Evolutionary conservation across 352 stramenopile species (phyloP).

Genomic region (Saprolegnia diclina): DNA sequence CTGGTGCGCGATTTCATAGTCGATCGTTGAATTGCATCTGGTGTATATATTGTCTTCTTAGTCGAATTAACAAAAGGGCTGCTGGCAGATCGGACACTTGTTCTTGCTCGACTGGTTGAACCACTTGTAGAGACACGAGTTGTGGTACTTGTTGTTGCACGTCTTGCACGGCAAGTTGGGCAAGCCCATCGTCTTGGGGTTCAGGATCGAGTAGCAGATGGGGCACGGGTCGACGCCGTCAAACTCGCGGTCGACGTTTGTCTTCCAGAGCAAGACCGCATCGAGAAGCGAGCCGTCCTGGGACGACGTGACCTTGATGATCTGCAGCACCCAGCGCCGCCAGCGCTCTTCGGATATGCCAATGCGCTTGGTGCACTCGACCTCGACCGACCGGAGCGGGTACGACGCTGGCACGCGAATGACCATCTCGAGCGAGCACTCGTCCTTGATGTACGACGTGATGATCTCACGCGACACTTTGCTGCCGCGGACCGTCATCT

Average conservation of each 20-base stretch:
- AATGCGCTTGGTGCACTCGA: conserved; percentile 87
- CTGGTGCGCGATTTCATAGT: conserved; percentile 12
- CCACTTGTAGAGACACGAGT: conserved; percentile 92
- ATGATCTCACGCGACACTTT: conserved; percentile 85
- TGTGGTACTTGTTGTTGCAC: conserved; percentile 91
- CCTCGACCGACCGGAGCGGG: conserved; percentile 86
- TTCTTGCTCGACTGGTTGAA: conserved; percentile 92
- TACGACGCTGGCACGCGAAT: conserved; percentile 84
- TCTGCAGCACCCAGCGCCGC: conserved; percentile 90
- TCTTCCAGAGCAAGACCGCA: conserved; percentile 89
- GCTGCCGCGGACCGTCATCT: conserved; percentile 85
- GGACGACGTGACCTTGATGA: conserved; percentile 85
- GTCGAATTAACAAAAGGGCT: conserved; percentile 65
- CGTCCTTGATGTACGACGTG: conserved; percentile 90
- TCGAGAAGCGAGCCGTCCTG: conserved; percentile 85
- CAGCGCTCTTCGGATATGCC: conserved; percentile 87
- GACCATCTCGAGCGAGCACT: conserved; percentile 87
- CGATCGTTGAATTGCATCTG: background rate
- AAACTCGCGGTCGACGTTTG: conserved; percentile 90
- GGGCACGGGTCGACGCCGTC: conserved; percentile 88
- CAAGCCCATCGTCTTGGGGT: conserved; percentile 85
- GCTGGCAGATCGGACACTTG: conserved; percentile 90
- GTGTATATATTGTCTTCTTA: conserved; percentile 28
- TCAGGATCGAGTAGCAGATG: conserved; percentile 91
- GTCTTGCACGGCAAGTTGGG: conserved; percentile 87